These are phyloP conservation scores for Malassezia globosa DNA, from an alignment of 1,284 basidiomycete species.

Conservation along the genomic window DNA sequence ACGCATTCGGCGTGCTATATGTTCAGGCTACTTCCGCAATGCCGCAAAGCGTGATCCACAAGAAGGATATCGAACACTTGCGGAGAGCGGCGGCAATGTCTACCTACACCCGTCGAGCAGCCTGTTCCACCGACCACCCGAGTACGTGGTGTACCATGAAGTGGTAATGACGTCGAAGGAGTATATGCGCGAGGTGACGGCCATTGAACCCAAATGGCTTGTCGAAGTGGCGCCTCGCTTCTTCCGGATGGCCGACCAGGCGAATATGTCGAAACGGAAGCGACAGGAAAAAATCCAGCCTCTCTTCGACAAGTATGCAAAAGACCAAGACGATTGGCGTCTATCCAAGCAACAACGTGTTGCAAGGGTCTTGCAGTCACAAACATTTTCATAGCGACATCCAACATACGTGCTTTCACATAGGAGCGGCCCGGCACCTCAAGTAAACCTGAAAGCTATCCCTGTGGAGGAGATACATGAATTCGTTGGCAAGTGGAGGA, in stretches of 20 bases:
- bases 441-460: too few relatives aligned
- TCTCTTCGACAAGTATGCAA: slow-evolving; percentile 51
- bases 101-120: slow-evolving; percentile 96
- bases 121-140: slow-evolving; percentile 81
- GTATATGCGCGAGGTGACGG: slow-evolving; percentile 87
- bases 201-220: slow-evolving; percentile 96
- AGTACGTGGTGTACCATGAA: slow-evolving; percentile 65
- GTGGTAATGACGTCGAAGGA: slow-evolving; percentile 63
- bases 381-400: slow-evolving; percentile 21
- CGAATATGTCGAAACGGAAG: slow-evolving; percentile 94
- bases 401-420: too few relatives aligned
- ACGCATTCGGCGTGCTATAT: slow-evolving; percentile 83
- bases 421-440: too few relatives aligned
- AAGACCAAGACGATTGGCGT: slow-evolving; percentile 32
- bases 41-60: slow-evolving; percentile 60
- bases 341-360: slow-evolving; percentile 22
- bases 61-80: slow-evolving; percentile 77
- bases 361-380: slow-evolving; percentile 14
- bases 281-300: slow-evolving; percentile 94
- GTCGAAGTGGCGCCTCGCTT: slow-evolving; percentile 94
- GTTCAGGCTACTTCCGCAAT: slow-evolving; percentile 58
- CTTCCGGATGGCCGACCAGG: slow-evolving; percentile 90
- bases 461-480: too few relatives aligned
- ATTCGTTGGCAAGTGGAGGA: not conserved
- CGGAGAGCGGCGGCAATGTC: slow-evolving; percentile 77